A percentile compares a stretch with the other conserved stretches of the same genome.
These are phyloP conservation scores for Artemisia argyi DNA, from an alignment of 129 eudicot species.

Conservation along the genomic window DNA sequence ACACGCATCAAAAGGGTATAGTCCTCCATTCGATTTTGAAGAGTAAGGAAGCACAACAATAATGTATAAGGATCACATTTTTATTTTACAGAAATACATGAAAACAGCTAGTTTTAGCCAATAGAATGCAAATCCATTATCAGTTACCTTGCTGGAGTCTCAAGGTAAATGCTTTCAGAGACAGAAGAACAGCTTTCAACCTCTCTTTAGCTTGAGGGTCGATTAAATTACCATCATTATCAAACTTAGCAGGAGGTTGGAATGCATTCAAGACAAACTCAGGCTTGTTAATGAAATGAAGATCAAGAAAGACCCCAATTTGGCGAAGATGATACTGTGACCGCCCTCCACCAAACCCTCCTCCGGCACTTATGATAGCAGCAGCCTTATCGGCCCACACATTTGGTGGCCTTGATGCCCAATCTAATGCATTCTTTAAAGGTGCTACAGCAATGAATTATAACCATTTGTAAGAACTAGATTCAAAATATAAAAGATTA, in stretches of 20 bases:
- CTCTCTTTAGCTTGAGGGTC: slow-evolving; percentile 48
- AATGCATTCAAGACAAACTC: slow-evolving; percentile 56
- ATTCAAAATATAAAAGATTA: not conserved
- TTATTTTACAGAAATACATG: not conserved
- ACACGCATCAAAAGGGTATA: not conserved
- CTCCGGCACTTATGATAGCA: slow-evolving; percentile 64
- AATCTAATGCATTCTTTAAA: slow-evolving; percentile 75
- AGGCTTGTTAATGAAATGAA: slow-evolving; percentile 79
- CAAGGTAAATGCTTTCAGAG: slow-evolving; percentile 53
- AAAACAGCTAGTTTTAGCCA: not conserved
- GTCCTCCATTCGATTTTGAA: not conserved
- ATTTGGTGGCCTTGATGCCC: slow-evolving; percentile 84
- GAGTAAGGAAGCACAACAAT: not conserved
- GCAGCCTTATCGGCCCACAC: slow-evolving; percentile 78
- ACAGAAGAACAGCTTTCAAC: slow-evolving; percentile 46
- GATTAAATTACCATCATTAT: slow-evolving; percentile 50
- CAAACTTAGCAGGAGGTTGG: slow-evolving; percentile 63
- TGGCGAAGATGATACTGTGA: slow-evolving; percentile 85
- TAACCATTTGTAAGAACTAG: not conserved
- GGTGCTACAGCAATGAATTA: slow-evolving; percentile 35
- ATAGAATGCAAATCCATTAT: not conserved
- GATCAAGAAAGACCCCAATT: slow-evolving; percentile 59
- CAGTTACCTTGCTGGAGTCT: slow-evolving; percentile 38
- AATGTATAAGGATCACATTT: not conserved
- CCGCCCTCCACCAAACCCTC: slow-evolving; percentile 61